phyloP scores from a whole-genome alignment of 495 filamentous ascomycete genomes.

The Trypethelium eluteriae region DNA sequence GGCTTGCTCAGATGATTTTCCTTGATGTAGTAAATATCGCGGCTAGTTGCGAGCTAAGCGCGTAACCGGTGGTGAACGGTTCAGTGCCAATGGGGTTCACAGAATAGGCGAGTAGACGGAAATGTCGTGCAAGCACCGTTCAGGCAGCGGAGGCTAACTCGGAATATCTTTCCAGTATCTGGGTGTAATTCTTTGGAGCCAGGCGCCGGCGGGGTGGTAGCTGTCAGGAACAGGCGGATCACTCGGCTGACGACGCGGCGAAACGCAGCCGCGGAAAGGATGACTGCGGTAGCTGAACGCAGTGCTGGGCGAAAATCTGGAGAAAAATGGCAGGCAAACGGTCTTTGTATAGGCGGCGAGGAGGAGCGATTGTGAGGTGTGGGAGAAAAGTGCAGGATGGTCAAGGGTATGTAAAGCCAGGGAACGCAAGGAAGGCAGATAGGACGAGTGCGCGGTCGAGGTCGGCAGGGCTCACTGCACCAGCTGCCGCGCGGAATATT shows the following conservation, averaged over 20 bases:
- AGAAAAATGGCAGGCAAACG: neutral
- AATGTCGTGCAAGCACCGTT: neutral
- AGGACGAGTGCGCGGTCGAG: neutral
- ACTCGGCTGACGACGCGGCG: conserved; percentile 5
- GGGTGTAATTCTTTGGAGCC: neutral
- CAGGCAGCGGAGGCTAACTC: neutral
- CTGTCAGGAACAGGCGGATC: conserved; percentile 7
- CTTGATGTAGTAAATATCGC: conserved; percentile 7
- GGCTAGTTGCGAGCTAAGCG: conserved; percentile 9
- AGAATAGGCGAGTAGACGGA: neutral
- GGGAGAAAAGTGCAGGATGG: conserved; percentile 1
- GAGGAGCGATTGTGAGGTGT: conserved; percentile 11
- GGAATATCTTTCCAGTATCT: neutral
- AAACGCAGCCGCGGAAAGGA: conserved; percentile 10
- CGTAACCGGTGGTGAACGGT: neutral
- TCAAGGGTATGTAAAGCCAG: conserved; percentile 5
- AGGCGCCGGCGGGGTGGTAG: conserved; percentile 9
- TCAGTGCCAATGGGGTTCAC: neutral
- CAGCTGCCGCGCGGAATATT: conserved; percentile 13
- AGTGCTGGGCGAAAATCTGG: conserved; percentile 9
- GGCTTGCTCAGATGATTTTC: neutral
- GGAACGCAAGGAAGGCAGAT: conserved; percentile 7
- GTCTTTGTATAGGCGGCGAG: conserved; percentile 5
- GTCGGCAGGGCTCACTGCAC: conserved; percentile 4
- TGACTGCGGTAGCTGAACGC: neutral